Conservation (phyloP, 805 yeast genomes). For the Blastobotrys robertii region DNA sequence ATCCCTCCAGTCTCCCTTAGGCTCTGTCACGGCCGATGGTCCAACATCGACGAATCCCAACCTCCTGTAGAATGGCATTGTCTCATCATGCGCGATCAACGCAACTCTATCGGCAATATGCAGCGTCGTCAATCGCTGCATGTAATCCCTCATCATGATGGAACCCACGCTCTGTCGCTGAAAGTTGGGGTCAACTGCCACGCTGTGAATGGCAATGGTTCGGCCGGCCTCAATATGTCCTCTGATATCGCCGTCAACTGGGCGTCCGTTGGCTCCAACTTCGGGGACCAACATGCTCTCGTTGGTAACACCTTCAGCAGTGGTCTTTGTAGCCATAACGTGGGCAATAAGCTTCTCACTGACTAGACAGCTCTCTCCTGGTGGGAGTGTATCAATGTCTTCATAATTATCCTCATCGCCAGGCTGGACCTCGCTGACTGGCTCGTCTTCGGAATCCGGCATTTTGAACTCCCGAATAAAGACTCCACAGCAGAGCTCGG, state of each 20-base stretch:
- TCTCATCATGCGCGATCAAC: conserved; percentile 58
- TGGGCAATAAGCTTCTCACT: conserved; percentile 69
- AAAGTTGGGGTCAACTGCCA: conserved; percentile 68
- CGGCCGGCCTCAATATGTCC: conserved; percentile 75
- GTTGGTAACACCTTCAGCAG: conserved; percentile 37
- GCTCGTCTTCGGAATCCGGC: conserved; percentile 18
- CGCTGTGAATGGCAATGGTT: conserved; percentile 70
- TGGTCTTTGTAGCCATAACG: conserved; percentile 65
- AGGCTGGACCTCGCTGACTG: conserved; percentile 16
- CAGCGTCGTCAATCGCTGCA: conserved; percentile 82
- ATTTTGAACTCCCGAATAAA: conserved; percentile 61
- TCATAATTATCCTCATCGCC: conserved; percentile 24
- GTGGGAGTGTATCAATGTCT: conserved; percentile 18
- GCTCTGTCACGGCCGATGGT: conserved; percentile 13
- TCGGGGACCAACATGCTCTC: conserved; percentile 54
- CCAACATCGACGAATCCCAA: conserved; percentile 68
- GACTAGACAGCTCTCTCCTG: conserved; percentile 13
- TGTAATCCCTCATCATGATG: conserved; percentile 73
- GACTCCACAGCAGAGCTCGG: conserved; percentile 84
- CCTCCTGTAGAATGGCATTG: conserved; percentile 69
- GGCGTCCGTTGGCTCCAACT: conserved; percentile 18
- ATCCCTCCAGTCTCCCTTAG: conserved; percentile 18
- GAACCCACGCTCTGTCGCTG: conserved; percentile 79
- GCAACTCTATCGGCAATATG: conserved; percentile 72
- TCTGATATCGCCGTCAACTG: conserved; percentile 18